Evolutionary conservation across 192 early-diverging fungal species (phyloP), one percentile per base, ranked within the genome.

Genomic region (Allomyces macrogynus): DNA sequence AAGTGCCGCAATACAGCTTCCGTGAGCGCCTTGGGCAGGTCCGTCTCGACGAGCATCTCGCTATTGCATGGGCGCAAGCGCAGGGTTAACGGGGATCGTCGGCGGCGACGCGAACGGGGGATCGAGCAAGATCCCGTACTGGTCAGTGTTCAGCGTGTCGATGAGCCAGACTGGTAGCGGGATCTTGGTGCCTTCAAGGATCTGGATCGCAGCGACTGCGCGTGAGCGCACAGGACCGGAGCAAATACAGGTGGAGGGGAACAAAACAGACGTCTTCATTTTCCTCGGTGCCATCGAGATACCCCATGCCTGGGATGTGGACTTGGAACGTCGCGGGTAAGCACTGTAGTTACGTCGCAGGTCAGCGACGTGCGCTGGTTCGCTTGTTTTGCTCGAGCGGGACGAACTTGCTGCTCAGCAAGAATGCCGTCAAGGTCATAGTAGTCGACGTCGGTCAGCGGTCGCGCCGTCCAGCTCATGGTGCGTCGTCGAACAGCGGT

Each of bases 371-470:
- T 57, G 43, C 3, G 3, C 54, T 16, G 16, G 10, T 24, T n/a
- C 10, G 10, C 23, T 9, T 7, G n/a, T 43, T 2, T 40, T 40
- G 4, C 3, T 40, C 8, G 32, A 44, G 7, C 60, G 11, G 63
- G 7, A 68, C 42, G 42, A 73, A 75, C 77, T 69, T 75, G 73
- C 25, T 82, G 74, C 23, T 82, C 78, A 25, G 80, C 75, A 26
- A 82, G 65, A 26, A 82, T 82, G 63, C 72, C 73, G 60, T 82
- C 80, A 14, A 82, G 76, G 64, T 78, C 72, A 61, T 82, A 80
- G 57, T 82, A 82, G 60, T 82, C 80, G 27, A 40, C 32, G 7
- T 40, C 32, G 32, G 32, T 40, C 32, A 40, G 32, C 32, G 32
- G 32, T 3, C 32, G 32, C 7, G 32, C 32, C 7, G 32, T 40